Percentiles rank a stretch among this genome's conserved stretches.
These are phyloP conservation scores for Backusella westeae DNA, from an alignment of 192 early-diverging fungal species.

Conservation along the genomic window DNA sequence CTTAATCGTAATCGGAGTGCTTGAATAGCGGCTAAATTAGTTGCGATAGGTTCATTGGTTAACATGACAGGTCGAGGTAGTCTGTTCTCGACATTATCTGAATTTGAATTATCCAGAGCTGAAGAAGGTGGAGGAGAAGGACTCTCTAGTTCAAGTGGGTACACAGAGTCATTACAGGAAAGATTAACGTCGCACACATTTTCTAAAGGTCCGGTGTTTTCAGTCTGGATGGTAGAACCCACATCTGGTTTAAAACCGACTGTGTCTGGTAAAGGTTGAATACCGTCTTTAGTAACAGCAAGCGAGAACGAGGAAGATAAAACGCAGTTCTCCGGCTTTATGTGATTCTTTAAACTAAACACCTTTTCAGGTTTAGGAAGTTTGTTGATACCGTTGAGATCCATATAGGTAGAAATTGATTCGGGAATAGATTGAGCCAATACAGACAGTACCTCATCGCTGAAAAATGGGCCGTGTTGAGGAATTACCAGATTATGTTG, in stretches of 20 bases:
- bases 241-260: not conserved
- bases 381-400: slow-evolving; percentile 28
- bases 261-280: not conserved
- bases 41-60: not conserved
- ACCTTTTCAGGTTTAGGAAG: slow-evolving; percentile 12
- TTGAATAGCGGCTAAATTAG: slow-evolving; percentile 30
- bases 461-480: slow-evolving; percentile 25
- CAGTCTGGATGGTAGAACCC: not conserved
- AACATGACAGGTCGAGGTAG: not conserved
- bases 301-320: not conserved
- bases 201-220: not conserved
- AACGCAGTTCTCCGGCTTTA: not conserved
- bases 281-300: not conserved
- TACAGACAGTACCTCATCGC: slow-evolving; percentile 13
- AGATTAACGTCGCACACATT: not conserved
- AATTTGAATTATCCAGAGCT: not conserved
- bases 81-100: not conserved
- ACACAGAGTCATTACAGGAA: not conserved
- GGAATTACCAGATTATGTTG: slow-evolving; percentile 24
- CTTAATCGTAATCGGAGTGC: slow-evolving; percentile 19
- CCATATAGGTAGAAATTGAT: slow-evolving; percentile 25
- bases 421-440: slow-evolving; percentile 23
- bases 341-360: slow-evolving; percentile 1
- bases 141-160: not conserved
- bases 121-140: not conserved